phyloP scores from a whole-genome alignment of 768 basidiomycete species.

The Fistulinella prunicolor region DNA sequence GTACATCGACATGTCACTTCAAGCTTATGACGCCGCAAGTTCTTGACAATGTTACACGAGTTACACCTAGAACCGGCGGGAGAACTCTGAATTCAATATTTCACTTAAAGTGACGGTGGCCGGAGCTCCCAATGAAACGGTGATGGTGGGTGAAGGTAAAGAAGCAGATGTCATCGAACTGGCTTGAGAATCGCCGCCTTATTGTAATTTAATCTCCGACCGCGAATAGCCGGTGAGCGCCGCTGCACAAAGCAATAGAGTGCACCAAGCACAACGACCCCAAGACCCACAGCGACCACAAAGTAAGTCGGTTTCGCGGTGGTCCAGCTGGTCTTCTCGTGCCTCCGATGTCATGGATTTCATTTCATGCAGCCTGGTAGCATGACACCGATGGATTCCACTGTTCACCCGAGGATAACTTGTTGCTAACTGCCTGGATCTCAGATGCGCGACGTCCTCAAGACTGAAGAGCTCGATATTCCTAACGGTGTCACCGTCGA shows the following conservation, averaged over 20 bases:
- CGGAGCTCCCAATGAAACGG: constrained; percentile 36
- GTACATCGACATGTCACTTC: constrained; percentile 58
- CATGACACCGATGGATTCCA: constrained; percentile 39
- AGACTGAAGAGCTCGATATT: constrained; percentile 90
- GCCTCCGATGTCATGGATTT: not conserved
- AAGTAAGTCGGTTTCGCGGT: constrained; percentile 23
- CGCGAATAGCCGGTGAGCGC: constrained; percentile 25
- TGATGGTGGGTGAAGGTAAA: constrained; percentile 49
- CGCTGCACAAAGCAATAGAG: constrained; percentile 1
- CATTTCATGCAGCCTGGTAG: constrained; percentile 1
- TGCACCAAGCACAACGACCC: constrained; percentile 18
- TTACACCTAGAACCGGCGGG: constrained; percentile 32
- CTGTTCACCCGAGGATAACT: constrained; percentile 29
- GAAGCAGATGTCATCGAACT: constrained; percentile 24
- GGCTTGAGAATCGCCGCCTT: constrained; percentile 27
- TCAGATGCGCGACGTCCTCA: constrained; percentile 90
- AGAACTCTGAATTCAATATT: constrained; percentile 40
- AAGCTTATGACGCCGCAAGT: constrained; percentile 36
- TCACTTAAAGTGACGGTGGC: constrained; percentile 49
- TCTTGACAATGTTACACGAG: constrained; percentile 32
- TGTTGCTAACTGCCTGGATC: constrained; percentile 23
- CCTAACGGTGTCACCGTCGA: constrained; percentile 81
- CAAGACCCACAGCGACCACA: constrained; percentile 26
- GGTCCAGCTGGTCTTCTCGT: not conserved
- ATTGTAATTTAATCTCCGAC: constrained; percentile 36